These are phyloP conservation scores for Knoxia roxburghii DNA, from an alignment of 257 asterid genomes.

Conservation along the genomic window DNA sequence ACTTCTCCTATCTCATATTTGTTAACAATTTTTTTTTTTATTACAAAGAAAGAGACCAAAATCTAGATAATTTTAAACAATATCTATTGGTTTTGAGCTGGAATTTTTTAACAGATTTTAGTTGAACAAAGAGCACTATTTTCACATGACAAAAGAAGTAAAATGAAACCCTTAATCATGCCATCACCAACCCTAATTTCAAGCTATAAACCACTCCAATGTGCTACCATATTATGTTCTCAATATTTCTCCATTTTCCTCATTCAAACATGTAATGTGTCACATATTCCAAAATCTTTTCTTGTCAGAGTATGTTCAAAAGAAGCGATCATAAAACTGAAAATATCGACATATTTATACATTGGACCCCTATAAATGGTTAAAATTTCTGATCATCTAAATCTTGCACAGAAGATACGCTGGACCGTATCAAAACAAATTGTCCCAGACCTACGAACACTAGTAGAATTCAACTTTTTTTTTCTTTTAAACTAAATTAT, in stretches of 20 bases:
- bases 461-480: background rate
- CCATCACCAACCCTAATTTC: background rate
- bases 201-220: background rate
- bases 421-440: slow-evolving; percentile 5
- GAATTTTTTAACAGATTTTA: no score
- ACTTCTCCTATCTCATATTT: no score
- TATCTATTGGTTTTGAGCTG: no score
- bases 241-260: background rate
- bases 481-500: no score
- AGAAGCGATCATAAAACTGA: background rate
- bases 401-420: slow-evolving; percentile 6
- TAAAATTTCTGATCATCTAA: slow-evolving; percentile 7
- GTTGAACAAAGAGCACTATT: no score
- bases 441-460: slow-evolving; percentile 4
- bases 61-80: no score
- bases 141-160: no score
- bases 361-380: slow-evolving; percentile 4
- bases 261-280: background rate
- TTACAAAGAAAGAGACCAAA: no score
- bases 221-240: background rate
- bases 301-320: background rate
- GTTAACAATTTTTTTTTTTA: no score
- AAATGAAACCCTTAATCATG: background rate
- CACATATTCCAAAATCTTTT: background rate
- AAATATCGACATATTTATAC: background rate